Evolutionary conservation across 2,329 filamentous ascomycete species (phyloP).

Genomic region (Fusarium solani-melongenae): DNA sequence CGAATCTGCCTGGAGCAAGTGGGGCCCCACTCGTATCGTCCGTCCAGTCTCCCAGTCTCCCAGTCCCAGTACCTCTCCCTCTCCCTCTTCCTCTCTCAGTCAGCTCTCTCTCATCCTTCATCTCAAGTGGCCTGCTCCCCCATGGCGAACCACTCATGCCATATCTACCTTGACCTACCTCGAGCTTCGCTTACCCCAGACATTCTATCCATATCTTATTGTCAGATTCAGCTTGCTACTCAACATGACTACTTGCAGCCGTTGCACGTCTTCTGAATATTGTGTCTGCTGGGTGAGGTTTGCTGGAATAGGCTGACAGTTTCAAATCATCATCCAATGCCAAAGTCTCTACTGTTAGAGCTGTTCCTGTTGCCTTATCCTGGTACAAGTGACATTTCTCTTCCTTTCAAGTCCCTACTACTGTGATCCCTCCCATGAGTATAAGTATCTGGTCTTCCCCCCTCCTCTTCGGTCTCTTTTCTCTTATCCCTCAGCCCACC

Average conservation of each 20-base stretch:
- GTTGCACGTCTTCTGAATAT: not conserved
- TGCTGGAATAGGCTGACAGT: not conserved
- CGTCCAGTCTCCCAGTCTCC: not conserved
- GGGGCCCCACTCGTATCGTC: not conserved
- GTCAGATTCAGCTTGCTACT: not conserved
- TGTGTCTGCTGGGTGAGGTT: not conserved
- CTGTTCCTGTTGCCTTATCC: slow-evolving; percentile 10
- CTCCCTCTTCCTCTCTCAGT: not conserved
- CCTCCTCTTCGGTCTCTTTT: slow-evolving; percentile 20
- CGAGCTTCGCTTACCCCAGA: not conserved
- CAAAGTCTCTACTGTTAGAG: not conserved
- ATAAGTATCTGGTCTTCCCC: slow-evolving; percentile 40
- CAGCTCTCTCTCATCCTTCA: not conserved
- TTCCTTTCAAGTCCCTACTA: not conserved
- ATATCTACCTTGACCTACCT: not conserved
- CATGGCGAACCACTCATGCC: not conserved
- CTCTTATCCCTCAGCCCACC: slow-evolving; percentile 12
- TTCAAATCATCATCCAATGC: not conserved
- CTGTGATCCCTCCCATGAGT: slow-evolving; percentile 15
- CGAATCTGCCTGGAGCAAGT: not conserved
- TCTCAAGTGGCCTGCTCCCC: not conserved
- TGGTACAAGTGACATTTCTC: slow-evolving; percentile 16
- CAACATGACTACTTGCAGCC: not conserved
- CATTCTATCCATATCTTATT: not conserved
- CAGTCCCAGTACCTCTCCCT: not conserved